Percentiles rank a stretch among this genome's conserved stretches.
Evolutionary conservation across 306 rosid genomes (phyloP).

Genomic region (Castanea crenata): DNA sequence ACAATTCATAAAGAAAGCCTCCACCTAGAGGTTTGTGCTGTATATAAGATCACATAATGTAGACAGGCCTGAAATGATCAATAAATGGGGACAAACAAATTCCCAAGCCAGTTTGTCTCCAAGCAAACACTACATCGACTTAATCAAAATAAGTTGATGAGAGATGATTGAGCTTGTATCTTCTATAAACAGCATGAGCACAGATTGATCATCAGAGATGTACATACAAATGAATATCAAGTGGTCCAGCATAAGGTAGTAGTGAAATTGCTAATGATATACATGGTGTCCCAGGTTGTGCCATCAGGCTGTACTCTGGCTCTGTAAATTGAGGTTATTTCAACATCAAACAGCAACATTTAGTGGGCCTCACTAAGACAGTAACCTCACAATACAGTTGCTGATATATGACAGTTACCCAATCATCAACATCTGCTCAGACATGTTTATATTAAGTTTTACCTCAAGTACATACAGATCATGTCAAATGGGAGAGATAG

Average conservation of each 20-base stretch:
- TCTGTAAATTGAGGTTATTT: background rate
- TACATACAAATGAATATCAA: background rate
- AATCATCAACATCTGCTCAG: background rate
- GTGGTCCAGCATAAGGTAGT: background rate
- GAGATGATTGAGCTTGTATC: background rate
- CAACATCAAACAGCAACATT: background rate
- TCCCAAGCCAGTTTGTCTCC: background rate
- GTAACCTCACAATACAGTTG: background rate
- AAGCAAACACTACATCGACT: background rate
- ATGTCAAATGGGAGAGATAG: background rate
- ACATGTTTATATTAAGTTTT: background rate
- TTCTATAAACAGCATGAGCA: background rate
- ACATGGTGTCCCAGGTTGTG: background rate
- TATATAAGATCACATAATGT: background rate
- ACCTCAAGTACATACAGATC: background rate
- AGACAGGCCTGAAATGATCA: background rate
- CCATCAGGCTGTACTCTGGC: background rate
- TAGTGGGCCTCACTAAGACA: background rate
- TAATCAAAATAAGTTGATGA: background rate
- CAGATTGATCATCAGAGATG: background rate
- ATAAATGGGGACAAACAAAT: background rate
- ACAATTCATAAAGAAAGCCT: background rate
- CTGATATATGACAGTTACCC: background rate
- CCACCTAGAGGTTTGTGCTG: background rate
- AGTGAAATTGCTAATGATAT: background rate